Conservation (phyloP, 805 yeast genomes). For the Wickerhamomyces rabaulensis region DNA sequence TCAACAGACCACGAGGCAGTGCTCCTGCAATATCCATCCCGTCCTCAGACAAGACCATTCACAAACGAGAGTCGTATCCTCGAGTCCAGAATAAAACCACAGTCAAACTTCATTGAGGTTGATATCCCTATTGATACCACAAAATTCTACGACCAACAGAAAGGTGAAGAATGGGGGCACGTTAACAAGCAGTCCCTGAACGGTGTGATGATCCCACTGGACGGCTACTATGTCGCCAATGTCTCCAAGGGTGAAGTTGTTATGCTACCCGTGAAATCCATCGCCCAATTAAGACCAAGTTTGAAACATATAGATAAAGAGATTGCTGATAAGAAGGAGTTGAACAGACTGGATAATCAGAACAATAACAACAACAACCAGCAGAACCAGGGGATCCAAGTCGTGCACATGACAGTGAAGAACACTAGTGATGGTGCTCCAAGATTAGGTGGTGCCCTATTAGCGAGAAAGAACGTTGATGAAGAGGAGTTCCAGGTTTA, state of each 20-base stretch:
- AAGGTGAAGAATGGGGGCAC: conserved; percentile 60
- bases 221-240: conserved; percentile 46
- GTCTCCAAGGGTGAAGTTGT: conserved; percentile 48
- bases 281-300: conserved; percentile 76
- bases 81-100: conserved; percentile 50
- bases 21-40: conserved; percentile 58
- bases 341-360: conserved; percentile 29
- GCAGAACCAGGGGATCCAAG: conserved; percentile 36
- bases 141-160: conserved; percentile 60
- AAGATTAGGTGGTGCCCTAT: conserved; percentile 64
- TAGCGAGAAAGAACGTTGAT: conserved; percentile 56
- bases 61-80: conserved; percentile 29
- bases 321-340: conserved; percentile 38
- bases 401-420: conserved; percentile 75
- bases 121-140: conserved; percentile 69
- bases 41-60: conserved; percentile 40
- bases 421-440: conserved; percentile 51
- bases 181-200: conserved; percentile 56
- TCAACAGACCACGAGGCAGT: conserved; percentile 27
- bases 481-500: conserved; percentile 47
- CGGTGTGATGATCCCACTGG: conserved; percentile 59
- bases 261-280: conserved; percentile 57
- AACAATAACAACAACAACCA: conserved; percentile 25
- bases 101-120: conserved; percentile 63
- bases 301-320: conserved; percentile 73